These are phyloP conservation scores for Pinus albicaulis DNA, from an alignment of 75 land plant species.

Conservation along the genomic window DNA sequence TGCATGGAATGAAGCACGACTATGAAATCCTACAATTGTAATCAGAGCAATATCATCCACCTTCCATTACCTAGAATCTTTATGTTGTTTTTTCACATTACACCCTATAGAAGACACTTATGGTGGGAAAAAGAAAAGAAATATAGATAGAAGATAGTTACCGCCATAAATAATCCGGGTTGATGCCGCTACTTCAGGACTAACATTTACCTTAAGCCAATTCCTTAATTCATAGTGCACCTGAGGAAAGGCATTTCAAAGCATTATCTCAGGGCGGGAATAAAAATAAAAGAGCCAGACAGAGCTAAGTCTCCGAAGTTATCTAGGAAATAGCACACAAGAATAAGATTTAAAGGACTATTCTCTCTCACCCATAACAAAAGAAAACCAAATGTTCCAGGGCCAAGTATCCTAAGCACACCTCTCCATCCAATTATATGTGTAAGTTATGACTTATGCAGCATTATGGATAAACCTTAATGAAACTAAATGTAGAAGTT, in stretches of 20 bases:
- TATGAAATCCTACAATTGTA: background rate
- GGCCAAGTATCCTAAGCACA: background rate
- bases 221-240: conserved; percentile 78
- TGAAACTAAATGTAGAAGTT: background rate
- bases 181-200: conserved; percentile 74
- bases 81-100: background rate
- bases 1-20: background rate
- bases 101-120: background rate
- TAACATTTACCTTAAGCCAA: conserved; percentile 66
- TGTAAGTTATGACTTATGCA: background rate
- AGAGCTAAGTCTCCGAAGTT: background rate
- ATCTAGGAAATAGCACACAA: background rate
- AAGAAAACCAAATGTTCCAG: background rate
- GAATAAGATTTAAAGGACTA: background rate
- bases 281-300: background rate
- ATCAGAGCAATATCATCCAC: background rate
- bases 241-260: conserved; percentile 20
- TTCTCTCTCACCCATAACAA: background rate
- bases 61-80: background rate
- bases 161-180: conserved; percentile 96
- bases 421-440: conserved; percentile 1
- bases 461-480: background rate
- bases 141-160: conserved; percentile 16
- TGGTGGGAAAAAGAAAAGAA: background rate
- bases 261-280: background rate